Percentiles rank a stretch among this genome's conserved stretches.
phyloP scores from a whole-genome alignment of 1,284 basidiomycete genomes.

The Hymenochaete sp. region DNA sequence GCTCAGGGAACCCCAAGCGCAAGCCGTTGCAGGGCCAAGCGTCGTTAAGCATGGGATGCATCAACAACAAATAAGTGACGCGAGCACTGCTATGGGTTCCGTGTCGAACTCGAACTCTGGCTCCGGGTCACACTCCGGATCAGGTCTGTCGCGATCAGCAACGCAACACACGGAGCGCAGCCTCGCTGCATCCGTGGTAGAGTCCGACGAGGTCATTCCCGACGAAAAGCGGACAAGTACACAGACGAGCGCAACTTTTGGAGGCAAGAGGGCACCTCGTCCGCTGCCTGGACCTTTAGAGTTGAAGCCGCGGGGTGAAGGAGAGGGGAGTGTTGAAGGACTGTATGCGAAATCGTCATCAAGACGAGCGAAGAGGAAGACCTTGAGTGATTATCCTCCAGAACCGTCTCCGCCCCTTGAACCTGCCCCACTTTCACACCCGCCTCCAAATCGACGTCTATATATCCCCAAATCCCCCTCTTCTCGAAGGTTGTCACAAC shows the following conservation, averaged over 20 bases:
- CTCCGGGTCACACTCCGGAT: no score
- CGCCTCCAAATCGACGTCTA: constrained; percentile 3
- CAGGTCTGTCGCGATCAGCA: constrained; percentile 9
- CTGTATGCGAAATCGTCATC: no score
- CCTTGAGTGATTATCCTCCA: constrained; percentile 4
- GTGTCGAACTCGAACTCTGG: no score
- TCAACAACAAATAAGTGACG: no score
- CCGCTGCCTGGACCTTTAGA: no score
- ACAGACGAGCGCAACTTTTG: constrained; percentile 10
- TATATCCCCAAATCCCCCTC: not conserved
- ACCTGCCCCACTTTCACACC: constrained; percentile 10
- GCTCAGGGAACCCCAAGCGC: constrained; percentile 9
- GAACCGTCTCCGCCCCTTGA: constrained; percentile 13
- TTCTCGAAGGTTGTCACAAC: constrained; percentile 1
- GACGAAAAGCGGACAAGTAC: constrained; percentile 8
- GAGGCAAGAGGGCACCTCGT: no score
- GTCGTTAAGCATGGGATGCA: constrained; percentile 1
- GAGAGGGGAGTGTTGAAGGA: no score
- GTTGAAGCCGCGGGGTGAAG: no score
- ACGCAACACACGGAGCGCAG: constrained; percentile 5
- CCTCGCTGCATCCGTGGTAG: not conserved
- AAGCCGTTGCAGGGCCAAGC: not conserved
- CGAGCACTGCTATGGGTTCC: not conserved
- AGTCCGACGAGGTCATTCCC: no score
- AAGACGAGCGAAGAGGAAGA: constrained; percentile 1